Evolutionary conservation across 163 green algal species (phyloP), one percentile per base, ranked within the genome.

Genomic region (Chlamydomonas reinhardtii): DNA sequence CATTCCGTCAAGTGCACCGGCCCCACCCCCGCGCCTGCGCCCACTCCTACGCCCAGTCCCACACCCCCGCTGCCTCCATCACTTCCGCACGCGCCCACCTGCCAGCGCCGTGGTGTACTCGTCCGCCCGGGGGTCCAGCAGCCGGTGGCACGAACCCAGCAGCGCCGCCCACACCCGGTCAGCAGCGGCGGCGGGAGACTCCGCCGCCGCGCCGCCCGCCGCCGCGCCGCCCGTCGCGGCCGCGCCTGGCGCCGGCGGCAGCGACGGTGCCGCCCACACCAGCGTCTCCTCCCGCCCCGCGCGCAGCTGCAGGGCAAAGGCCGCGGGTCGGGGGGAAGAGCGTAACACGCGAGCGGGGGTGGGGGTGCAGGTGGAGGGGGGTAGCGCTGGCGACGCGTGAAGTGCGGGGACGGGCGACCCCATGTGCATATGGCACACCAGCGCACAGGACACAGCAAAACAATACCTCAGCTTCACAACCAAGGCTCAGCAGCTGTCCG

Each of bases 91-190:
- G 64, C 59, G 73, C 82, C 68, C 74, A 54, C 59, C 64, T 31
- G 48, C 52, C n/a, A 89, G 71, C 59, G 66, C 81, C 25, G 64
- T 68, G 9, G 32, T 25, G 74, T 84, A 89, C 64, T 94, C 91
- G 22, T 85, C 90, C 56, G 92, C 87, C 0, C 52, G 61, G 0
- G 90, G 88, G 25, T 93, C 77, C 59, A 97, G 87, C 82, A 96
- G 89, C 64, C 88, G 85, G 2, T 91, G 81, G 0, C 92, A 70
- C 0, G 79, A 65, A 14, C 79, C 82, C 35, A 95, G 77, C 24
- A 93, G 61, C 68, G 74, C 59, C 12, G 73, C 4, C 82, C 90
- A 85, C 88, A 83, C 37, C 64, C 81, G 76, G 85, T 84, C 61
- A 22, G 65, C n/a, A 31, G n/a, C 17, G 31, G 52, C 24, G 52